phyloP scores from a whole-genome alignment of 2,329 filamentous ascomycete genomes.

The Nannizzia gypsea region DNA sequence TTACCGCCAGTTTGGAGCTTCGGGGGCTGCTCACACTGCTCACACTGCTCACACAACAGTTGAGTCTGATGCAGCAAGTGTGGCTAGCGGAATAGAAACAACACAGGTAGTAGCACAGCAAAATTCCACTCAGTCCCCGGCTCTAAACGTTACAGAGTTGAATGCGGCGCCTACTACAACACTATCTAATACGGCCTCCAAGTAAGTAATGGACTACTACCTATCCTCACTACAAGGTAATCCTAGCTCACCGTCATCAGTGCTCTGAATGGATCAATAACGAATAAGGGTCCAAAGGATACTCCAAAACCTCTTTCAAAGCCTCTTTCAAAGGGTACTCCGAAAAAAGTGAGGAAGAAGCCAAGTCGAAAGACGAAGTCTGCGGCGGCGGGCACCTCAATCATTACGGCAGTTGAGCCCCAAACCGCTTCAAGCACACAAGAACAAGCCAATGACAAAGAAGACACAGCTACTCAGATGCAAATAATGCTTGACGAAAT shows the following conservation, averaged over 20 bases:
- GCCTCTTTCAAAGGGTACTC: background rate
- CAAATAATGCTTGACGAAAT: slow-evolving; percentile 47
- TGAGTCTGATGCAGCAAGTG: background rate
- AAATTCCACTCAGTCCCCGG: background rate
- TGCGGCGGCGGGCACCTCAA: background rate
- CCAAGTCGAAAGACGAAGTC: background rate
- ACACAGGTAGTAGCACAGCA: background rate
- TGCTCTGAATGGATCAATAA: background rate
- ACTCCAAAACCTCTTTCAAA: no score
- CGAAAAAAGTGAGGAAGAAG: background rate
- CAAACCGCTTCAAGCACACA: background rate
- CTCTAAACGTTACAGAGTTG: background rate
- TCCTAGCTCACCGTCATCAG: background rate
- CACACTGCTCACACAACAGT: background rate
- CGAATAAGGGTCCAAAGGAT: background rate
- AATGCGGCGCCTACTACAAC: background rate
- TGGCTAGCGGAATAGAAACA: background rate
- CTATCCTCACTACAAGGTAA: background rate
- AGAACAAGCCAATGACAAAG: slow-evolving; percentile 9
- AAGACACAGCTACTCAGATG: slow-evolving; percentile 41
- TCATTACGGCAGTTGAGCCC: background rate
- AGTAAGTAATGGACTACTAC: background rate
- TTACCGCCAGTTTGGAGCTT: slow-evolving; percentile 35
- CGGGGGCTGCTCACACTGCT: slow-evolving; percentile 5
- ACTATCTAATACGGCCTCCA: background rate